Evolutionary conservation across 2,329 filamentous ascomycete species (phyloP), one percentile per base, ranked within the genome.

Genomic region (Trichophyton verrucosum): DNA sequence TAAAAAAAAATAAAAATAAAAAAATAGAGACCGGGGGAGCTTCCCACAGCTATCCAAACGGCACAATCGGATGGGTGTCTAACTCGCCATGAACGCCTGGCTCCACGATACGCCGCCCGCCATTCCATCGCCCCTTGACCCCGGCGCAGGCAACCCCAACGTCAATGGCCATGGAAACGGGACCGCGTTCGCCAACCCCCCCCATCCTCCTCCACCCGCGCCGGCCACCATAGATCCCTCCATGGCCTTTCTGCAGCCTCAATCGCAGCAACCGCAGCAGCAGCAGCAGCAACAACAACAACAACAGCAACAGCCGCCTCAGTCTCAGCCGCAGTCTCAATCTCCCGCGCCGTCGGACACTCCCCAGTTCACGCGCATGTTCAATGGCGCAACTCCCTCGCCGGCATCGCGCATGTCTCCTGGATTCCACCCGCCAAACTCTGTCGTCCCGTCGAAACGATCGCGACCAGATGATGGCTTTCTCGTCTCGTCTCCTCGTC

Each of bases 401-500:
- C 49, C 49, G 49, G 86, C 88, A 79, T 89, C 89, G 80, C 91
- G 90, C 75, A 85, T 85, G 63, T 91, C 89, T 60, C 88, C 88
- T 51, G 85, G 85, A 62, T 92, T 89, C 73, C 82, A 87, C 70
- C 88, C 88, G 70, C 83, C 87, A 63, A 92, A 89, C 75, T 81
- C 87, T 56, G 85, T 95, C 69, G 86, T 96, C 66, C 92, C 92
- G 62, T 92, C 91, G 22, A 99, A 97, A 77, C 85, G 94, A 69
- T 83, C 88, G 60, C 83, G 89, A 55, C 87, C 88, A 59, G 90
- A 95, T 75, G 91, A 96, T 74, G 91, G 86, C 70, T 81, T 94
- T 70, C 86, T 86, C 66, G 86, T 88, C 72, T 53, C 49, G 11
- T 95, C 91, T 36, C 91, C 92, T 59, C 82, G 86, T 69, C 88